phyloP scores from a whole-genome alignment of 352 stramenopile species.

The Phytopythium montanum region DNA sequence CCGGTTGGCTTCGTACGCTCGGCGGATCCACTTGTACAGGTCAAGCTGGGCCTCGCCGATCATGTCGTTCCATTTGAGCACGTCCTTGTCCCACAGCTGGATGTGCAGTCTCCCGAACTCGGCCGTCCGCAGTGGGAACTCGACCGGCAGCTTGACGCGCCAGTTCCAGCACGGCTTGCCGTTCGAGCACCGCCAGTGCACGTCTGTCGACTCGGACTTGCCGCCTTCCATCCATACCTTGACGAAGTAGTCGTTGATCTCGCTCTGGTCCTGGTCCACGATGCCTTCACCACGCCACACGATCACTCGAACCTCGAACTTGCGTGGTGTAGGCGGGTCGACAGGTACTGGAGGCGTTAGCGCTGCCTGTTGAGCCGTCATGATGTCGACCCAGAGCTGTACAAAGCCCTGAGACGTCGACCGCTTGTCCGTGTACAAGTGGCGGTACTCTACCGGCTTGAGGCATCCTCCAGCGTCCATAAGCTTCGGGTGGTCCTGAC shows the following conservation, averaged over 20 bases:
- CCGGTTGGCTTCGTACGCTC: constrained; percentile 53
- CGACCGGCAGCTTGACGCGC: constrained; percentile 84
- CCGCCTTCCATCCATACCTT: constrained; percentile 86
- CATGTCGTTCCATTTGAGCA: constrained; percentile 91
- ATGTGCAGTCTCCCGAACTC: constrained; percentile 89
- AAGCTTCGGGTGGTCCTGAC: constrained; percentile 22
- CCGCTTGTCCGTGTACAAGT: constrained; percentile 75
- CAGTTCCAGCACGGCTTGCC: constrained; percentile 92
- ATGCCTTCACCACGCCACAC: constrained; percentile 89
- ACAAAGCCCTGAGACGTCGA: constrained; percentile 66
- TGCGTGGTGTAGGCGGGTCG: constrained; percentile 49
- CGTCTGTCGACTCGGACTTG: constrained; percentile 68
- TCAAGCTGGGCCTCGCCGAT: constrained; percentile 84
- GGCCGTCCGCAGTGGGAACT: constrained; percentile 67
- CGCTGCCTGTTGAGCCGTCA: constrained; percentile 66
- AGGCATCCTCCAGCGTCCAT: constrained; percentile 18
- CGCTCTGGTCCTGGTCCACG: constrained; percentile 58
- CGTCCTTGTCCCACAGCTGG: constrained; percentile 92
- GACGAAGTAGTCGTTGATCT: constrained; percentile 93
- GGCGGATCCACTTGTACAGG: constrained; percentile 80
- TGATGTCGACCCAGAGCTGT: constrained; percentile 89
- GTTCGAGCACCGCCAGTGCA: constrained; percentile 90
- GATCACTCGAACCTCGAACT: constrained; percentile 88
- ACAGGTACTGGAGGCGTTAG: constrained; percentile 68
- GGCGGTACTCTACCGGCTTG: constrained; percentile 89